Evolutionary conservation across 805 yeast species (phyloP).

Genomic region (Nakazawaea ernobii): DNA sequence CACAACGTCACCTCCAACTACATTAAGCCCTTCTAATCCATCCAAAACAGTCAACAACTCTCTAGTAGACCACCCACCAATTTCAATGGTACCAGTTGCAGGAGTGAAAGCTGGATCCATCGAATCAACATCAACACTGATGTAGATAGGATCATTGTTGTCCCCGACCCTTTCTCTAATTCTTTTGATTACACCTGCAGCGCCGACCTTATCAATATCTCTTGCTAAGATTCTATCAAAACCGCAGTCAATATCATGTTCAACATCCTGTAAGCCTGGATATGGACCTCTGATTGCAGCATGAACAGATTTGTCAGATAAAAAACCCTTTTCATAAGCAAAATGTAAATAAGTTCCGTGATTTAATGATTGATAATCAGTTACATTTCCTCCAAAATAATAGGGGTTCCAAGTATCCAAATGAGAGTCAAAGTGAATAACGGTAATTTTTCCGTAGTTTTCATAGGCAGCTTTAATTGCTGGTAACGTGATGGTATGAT

Average conservation of each 20-base stretch:
- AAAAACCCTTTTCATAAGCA: constrained; percentile 62
- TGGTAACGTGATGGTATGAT: constrained; percentile 52
- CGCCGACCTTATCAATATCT: constrained; percentile 38
- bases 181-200: constrained; percentile 28
- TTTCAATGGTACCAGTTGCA: constrained; percentile 76
- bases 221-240: constrained; percentile 39
- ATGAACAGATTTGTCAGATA: constrained; percentile 48
- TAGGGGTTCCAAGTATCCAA: constrained; percentile 67
- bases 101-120: constrained; percentile 72
- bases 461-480: constrained; percentile 46
- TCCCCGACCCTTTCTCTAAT: constrained; percentile 31
- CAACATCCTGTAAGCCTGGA: constrained; percentile 26
- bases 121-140: constrained; percentile 52
- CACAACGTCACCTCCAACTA: constrained; percentile 74
- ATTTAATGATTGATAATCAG: constrained; percentile 52
- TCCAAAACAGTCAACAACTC: constrained; percentile 58
- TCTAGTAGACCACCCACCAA: constrained; percentile 69
- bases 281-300: constrained; percentile 64
- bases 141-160: constrained; percentile 39
- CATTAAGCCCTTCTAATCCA: constrained; percentile 49
- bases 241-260: constrained; percentile 48
- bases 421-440: constrained; percentile 62
- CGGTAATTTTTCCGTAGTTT: constrained; percentile 38
- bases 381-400: constrained; percentile 55
- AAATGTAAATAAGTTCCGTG: constrained; percentile 70